phyloP scores from a whole-genome alignment of 1,284 basidiomycete species.

The Inonotus hispidus region DNA sequence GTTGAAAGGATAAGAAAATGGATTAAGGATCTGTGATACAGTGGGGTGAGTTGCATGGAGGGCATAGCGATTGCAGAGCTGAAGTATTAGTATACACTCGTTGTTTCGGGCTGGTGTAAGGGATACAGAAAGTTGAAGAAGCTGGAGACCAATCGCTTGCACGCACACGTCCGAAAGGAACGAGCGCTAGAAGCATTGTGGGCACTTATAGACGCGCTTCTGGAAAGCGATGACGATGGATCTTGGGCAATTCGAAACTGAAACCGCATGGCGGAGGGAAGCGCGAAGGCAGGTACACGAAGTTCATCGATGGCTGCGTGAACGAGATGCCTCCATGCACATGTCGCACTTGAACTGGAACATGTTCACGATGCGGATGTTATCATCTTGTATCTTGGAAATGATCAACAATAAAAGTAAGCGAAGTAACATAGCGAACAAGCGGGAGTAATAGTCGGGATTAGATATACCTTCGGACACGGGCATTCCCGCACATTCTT shows the following conservation, averaged over 20 bases:
- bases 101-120: background rate
- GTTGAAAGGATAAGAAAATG: background rate
- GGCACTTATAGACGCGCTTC: background rate
- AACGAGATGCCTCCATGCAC: constrained; percentile 34
- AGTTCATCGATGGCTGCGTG: constrained; percentile 26
- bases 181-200: background rate
- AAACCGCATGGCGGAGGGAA: background rate
- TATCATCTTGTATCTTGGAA: constrained; percentile 34
- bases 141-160: background rate
- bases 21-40: background rate
- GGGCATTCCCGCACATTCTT: constrained; percentile 44
- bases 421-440: no score
- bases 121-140: constrained; percentile 1
- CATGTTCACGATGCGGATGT: constrained; percentile 40
- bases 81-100: background rate
- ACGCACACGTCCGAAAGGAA: background rate
- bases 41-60: background rate
- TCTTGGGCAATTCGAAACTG: background rate
- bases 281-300: constrained; percentile 5
- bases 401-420: background rate
- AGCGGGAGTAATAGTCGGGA: no score
- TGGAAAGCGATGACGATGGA: background rate
- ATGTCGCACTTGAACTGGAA: constrained; percentile 45
- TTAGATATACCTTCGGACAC: constrained; percentile 35
- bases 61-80: background rate